Evolutionary conservation across 352 stramenopile genomes (phyloP), one percentile per base, ranked within the genome.

Genomic region (Globisporangium cylindrosporum): DNA sequence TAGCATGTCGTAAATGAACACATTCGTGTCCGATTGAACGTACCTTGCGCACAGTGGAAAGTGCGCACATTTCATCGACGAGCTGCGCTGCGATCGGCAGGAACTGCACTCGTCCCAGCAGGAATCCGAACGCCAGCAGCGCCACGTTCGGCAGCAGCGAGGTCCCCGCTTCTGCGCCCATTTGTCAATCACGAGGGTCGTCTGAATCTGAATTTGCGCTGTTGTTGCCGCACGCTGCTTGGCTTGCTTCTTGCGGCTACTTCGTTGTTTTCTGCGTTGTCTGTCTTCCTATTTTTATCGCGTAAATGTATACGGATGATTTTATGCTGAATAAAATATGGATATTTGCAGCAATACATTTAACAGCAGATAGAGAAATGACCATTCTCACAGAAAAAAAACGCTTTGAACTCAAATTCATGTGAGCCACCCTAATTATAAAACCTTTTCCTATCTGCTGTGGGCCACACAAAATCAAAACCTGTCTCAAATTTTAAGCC

Each of bases 111-210:
- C 84, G 75, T 0, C 86, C 86, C 12, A 94, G 69, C 9, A 89
- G 66, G 65, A 92, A 91, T 61, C 86, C 86, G 4, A 77, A 55
- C 55, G 84, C 82, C 36, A 94, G 56, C 49, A 94, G 71, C 59
- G 69, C 81, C 38, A 86, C 81, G 57, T 89, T 82, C 38, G 85
- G 68, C n/a, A 94, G 65, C 71, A 94, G 64, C 61, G 81, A 90
- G 61, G 77, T 80, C 32, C 77, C 77, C 8, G 76, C 71, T 58
- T 82, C 73, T 2, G 76, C 73, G 1, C 76, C 76, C 76, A 83
- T 83, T 7, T 34, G 4, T 22, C n/a, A 36, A 24, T 43, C 24
- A 32, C 9, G 4, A 10, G 9, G 22, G 0, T 32, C 10, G 10
- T 32, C 3, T 57, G 1, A 20, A 56, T 32, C 3, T 57, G 1